Evolutionary conservation across 2,329 filamentous ascomycete species (phyloP), one percentile per base, ranked within the genome.

Genomic region (Penicillium olsonii): DNA sequence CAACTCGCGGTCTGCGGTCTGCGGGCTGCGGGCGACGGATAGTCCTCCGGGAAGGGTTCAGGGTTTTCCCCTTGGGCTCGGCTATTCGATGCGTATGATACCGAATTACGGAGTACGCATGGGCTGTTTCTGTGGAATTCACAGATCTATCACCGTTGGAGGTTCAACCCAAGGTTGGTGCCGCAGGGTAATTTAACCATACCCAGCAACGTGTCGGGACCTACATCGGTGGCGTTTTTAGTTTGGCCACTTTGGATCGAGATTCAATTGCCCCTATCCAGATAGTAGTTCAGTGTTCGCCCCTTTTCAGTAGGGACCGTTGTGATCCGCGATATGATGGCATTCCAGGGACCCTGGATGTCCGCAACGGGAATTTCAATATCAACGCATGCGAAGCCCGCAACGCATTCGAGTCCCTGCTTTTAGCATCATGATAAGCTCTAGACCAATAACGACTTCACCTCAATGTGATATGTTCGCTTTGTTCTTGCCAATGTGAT

Each of bases 201-300:
- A 33, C 40, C 45, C 48, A 46, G 41, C 51, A 57, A 54, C 53
- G 45, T 60, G 50, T 52, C 45, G 44, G 46, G 38, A n/a, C 40
- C 51, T 54, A 57, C 55, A 60, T 61, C 55, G 55, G 59, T 61
- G 59, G 59, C 59, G 59, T 55, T 56, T 53, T 53, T 59, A 54
- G 54, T 35, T 43, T 22, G 27, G 26, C 39, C 46, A 43, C 18
- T 19, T 42, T 33, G 37, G 35, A 55, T 48, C 47, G 50, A 19
- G 38, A 44, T 48, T 50, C 49, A 49, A 45, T 48, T 42, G 27
- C 38, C 50, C 49, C 35, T 50, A 48, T 52, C 52, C 38, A 33
- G 42, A 39, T 48, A 12, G 8, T 24, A 24, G 22, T 4, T 24
- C 8, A 24, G 19, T 29, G 39, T 29, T 48, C n/a, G 26, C 39